These are phyloP conservation scores for Fusarium compactum DNA, from an alignment of 2,329 filamentous ascomycete genomes.

Conservation along the genomic window DNA sequence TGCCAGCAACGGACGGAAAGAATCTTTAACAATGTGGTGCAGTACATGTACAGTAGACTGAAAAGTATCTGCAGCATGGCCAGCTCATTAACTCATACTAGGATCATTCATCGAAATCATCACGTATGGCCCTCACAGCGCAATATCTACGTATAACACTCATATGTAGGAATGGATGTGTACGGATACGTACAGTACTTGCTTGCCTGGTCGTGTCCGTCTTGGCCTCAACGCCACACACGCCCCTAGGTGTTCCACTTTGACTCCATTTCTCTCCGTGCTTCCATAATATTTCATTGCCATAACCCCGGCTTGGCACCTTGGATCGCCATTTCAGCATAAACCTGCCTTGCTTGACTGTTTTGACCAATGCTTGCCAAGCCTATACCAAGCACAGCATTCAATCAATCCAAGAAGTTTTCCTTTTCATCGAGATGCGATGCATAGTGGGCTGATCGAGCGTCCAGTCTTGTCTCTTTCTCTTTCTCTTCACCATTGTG, in stretches of 20 bases:
- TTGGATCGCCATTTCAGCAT: constrained; percentile 26
- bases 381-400: constrained; percentile 14
- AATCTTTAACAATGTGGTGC: background rate
- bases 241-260: constrained; percentile 20
- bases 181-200: background rate
- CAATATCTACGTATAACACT: background rate
- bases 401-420: constrained; percentile 2
- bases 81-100: background rate
- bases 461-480: background rate
- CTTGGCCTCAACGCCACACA: constrained; percentile 32
- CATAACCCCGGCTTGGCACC: constrained; percentile 42
- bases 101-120: background rate
- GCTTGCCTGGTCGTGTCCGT: constrained; percentile 14
- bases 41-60: background rate
- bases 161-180: background rate
- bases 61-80: background rate
- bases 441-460: constrained; percentile 10
- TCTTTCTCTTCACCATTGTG: background rate
- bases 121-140: background rate
- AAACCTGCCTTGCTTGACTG: constrained; percentile 34
- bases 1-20: background rate
- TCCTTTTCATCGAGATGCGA: constrained; percentile 33
- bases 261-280: constrained; percentile 21
- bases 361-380: constrained; percentile 38
- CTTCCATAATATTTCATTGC: constrained; percentile 31